Percentiles rank a stretch among this genome's conserved stretches.
Conservation (phyloP, 2,329 filamentous ascomycete genomes). For the Penicillium sp. region DNA sequence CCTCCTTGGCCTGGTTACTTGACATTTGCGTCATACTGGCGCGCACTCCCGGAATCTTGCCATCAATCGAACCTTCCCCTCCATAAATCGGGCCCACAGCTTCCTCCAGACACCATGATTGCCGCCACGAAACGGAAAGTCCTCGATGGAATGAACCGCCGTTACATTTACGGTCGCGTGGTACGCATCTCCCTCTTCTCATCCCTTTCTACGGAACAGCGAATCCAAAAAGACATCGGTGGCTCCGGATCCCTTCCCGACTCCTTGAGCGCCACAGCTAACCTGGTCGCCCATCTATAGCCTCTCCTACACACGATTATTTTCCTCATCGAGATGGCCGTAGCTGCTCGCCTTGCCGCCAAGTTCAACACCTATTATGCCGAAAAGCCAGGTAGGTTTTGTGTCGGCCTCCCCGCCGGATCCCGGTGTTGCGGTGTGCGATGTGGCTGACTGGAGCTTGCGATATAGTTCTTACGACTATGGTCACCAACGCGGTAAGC, state of each 20-base stretch:
- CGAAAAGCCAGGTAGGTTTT: conserved; percentile 72
- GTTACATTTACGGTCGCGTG: conserved; percentile 49
- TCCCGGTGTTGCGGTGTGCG: conserved; percentile 15
- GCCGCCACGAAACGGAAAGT: conserved; percentile 41
- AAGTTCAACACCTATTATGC: conserved; percentile 96
- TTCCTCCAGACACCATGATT: conserved; percentile 39
- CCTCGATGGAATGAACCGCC: conserved; percentile 46
- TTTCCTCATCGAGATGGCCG: conserved; percentile 83
- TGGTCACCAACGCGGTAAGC: conserved; percentile 92
- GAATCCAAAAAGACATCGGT: background rate
- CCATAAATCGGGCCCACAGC: conserved; percentile 18
- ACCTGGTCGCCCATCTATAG: conserved; percentile 49
- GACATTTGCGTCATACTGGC: conserved; percentile 43
- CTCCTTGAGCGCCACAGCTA: conserved; percentile 2
- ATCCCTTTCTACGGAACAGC: background rate
- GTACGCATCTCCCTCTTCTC: conserved; percentile 28
- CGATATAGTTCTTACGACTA: conserved; percentile 81
- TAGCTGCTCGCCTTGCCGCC: conserved; percentile 76
- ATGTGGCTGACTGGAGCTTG: conserved; percentile 4
- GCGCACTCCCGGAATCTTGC: conserved; percentile 25
- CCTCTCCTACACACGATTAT: conserved; percentile 83
- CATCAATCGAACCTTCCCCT: conserved; percentile 22
- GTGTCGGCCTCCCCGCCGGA: background rate
- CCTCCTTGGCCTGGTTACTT: background rate
- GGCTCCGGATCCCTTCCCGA: background rate